A percentile compares a stretch with the other conserved stretches of the same genome.
phyloP scores from a whole-genome alignment of 371 early-diverging fungal species.

The Mortierella sp. region DNA sequence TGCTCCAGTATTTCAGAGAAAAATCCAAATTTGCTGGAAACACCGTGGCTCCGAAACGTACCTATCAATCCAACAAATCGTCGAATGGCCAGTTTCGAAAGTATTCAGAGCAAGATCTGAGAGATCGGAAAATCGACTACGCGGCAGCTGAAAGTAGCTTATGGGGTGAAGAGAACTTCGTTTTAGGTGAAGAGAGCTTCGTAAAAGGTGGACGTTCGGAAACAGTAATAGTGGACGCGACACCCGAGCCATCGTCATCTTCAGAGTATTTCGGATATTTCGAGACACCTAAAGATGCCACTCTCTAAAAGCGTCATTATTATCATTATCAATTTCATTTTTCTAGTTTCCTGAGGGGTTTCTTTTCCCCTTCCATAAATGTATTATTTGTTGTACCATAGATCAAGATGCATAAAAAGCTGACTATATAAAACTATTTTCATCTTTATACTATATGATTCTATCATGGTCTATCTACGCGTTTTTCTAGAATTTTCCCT shows the following conservation, averaged over 20 bases:
- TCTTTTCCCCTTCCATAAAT: neutral
- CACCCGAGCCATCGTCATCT: neutral
- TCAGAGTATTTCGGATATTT: neutral
- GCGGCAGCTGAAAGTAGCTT: neutral
- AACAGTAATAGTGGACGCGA: neutral
- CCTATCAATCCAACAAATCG: neutral
- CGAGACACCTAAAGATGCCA: neutral
- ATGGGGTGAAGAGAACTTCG: neutral
- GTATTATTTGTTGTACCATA: neutral
- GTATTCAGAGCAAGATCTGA: too few relatives aligned
- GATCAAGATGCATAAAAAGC: neutral
- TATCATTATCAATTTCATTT: neutral
- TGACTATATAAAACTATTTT: neutral
- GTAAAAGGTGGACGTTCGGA: neutral
- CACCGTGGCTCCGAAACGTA: too few relatives aligned
- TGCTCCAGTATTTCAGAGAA: neutral
- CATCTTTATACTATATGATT: conserved; percentile 2
- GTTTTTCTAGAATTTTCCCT: conserved; percentile 22
- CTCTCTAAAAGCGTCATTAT: neutral
- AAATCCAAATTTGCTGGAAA: too few relatives aligned
- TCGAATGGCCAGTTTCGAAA: too few relatives aligned
- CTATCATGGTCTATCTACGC: neutral
- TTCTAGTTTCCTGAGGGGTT: neutral
- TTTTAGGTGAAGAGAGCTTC: neutral
- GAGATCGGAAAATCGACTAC: too few relatives aligned